Percentiles rank a stretch among this genome's conserved stretches.
phyloP scores from a whole-genome alignment of 2,329 filamentous ascomycete genomes.

The Dothideomycetes sp. region DNA sequence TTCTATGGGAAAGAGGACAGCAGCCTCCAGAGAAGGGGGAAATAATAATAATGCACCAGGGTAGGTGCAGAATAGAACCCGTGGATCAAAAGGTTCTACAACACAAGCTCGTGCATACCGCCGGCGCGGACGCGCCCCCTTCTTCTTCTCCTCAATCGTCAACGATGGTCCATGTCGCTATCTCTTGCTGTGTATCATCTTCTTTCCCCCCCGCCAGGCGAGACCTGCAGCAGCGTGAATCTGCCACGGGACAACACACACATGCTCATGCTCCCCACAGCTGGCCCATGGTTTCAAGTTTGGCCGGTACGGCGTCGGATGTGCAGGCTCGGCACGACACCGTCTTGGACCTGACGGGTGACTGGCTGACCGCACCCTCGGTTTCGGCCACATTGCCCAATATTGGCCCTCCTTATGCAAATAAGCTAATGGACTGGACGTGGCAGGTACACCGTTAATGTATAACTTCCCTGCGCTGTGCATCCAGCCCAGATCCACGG shows the following conservation, averaged over 20 bases:
- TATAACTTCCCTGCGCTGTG: conserved; percentile 10
- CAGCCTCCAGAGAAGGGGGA: neutral
- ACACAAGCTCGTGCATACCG: conserved; percentile 12
- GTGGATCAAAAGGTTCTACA: conserved; percentile 13
- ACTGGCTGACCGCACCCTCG: conserved; percentile 12
- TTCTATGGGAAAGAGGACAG: conserved; percentile 11
- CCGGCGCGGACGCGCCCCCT: conserved; percentile 4
- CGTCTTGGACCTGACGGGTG: conserved; percentile 12
- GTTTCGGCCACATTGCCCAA: conserved; percentile 6
- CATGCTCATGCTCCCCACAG: conserved; percentile 10
- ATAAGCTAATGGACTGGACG: conserved; percentile 11
- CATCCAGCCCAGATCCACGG: conserved; percentile 12
- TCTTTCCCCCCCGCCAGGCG: too few species aligned
- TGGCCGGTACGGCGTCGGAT: conserved; percentile 8
- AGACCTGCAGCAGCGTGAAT: conserved; percentile 1
- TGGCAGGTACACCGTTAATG: conserved; percentile 13
- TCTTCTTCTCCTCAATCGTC: conserved; percentile 1
- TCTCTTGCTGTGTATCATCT: conserved; percentile 10
- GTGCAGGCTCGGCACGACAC: conserved; percentile 13
- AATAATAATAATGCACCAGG: conserved; percentile 5
- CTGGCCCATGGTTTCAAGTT: conserved; percentile 12
- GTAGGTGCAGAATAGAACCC: conserved; percentile 10
- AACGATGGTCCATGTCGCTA: neutral
- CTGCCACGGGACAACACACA: conserved; percentile 1
- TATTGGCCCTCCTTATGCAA: conserved; percentile 1